Conservation (phyloP, 2,329 filamentous ascomycete species). For the Blastomyces silverae region DNA sequence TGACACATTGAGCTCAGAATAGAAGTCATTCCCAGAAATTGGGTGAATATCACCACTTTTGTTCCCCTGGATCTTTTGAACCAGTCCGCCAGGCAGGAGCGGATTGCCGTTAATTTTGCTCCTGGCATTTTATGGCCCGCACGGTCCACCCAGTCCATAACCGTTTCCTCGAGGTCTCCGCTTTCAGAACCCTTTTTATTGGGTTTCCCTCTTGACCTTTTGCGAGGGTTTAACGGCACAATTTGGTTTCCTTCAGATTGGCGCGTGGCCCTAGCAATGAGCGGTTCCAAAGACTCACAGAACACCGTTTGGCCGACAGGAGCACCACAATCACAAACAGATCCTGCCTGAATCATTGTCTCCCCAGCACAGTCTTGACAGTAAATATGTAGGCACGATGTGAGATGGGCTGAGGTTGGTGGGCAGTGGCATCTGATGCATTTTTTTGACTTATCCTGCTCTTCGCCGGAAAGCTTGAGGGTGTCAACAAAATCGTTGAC, state of each 20-base stretch:
- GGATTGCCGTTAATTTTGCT: constrained; percentile 38
- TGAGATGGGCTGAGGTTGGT: constrained; percentile 41
- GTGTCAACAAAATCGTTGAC: constrained; percentile 1
- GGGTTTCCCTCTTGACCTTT: constrained; percentile 2
- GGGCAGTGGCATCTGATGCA: constrained; percentile 42
- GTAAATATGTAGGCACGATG: constrained; percentile 51
- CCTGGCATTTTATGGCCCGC: constrained; percentile 30
- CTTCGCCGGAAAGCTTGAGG: constrained; percentile 5
- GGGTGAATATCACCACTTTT: constrained; percentile 57
- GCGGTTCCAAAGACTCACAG: constrained; percentile 15
- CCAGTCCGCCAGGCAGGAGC: constrained; percentile 35
- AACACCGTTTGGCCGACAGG: constrained; percentile 20
- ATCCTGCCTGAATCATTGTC: neutral
- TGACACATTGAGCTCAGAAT: constrained; percentile 48
- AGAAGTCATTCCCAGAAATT: constrained; percentile 50
- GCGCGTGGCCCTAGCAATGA: neutral
- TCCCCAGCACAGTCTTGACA: constrained; percentile 45
- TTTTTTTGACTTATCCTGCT: constrained; percentile 23
- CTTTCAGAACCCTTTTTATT: constrained; percentile 10
- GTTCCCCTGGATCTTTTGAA: constrained; percentile 40
- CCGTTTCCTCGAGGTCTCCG: constrained; percentile 20
- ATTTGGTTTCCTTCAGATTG: no score
- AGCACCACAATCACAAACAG: constrained; percentile 17
- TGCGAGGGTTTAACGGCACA: neutral
- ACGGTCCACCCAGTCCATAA: constrained; percentile 28